phyloP scores from a whole-genome alignment of 495 filamentous ascomycete genomes.

The Lasiosphaeris hirsuta region DNA sequence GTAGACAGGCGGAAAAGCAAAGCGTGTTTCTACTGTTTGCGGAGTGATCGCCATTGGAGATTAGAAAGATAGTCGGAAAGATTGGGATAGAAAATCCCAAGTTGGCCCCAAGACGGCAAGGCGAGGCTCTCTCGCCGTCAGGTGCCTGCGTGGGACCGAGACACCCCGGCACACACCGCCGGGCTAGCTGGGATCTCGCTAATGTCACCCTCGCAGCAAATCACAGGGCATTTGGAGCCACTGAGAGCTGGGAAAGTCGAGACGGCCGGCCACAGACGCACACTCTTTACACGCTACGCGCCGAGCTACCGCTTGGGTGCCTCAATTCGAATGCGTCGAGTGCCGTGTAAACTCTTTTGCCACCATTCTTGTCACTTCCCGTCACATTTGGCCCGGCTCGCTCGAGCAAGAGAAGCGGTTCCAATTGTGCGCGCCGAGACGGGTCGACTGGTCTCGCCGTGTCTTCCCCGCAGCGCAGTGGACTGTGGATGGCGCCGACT shows the following conservation, averaged over 20 bases:
- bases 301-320: constrained; percentile 13
- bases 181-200: no score
- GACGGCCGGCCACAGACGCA: constrained; percentile 13
- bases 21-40: no score
- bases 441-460: neutral
- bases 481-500: constrained; percentile 13
- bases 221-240: neutral
- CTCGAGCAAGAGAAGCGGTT: neutral
- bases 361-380: neutral
- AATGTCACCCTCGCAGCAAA: constrained; percentile 4
- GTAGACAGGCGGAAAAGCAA: no score
- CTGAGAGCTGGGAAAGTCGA: neutral
- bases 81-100: no score
- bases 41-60: no score
- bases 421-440: constrained; percentile 6
- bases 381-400: neutral
- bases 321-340: neutral
- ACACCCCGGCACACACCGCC: no score
- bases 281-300: constrained; percentile 30
- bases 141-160: no score
- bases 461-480: constrained; percentile 1
- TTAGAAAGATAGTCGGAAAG: no score
- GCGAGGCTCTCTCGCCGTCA: no score
- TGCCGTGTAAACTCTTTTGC: neutral
- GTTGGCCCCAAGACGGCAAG: no score